Conservation (phyloP, 768 basidiomycete species). For the Leucogyrophana mollusca region DNA sequence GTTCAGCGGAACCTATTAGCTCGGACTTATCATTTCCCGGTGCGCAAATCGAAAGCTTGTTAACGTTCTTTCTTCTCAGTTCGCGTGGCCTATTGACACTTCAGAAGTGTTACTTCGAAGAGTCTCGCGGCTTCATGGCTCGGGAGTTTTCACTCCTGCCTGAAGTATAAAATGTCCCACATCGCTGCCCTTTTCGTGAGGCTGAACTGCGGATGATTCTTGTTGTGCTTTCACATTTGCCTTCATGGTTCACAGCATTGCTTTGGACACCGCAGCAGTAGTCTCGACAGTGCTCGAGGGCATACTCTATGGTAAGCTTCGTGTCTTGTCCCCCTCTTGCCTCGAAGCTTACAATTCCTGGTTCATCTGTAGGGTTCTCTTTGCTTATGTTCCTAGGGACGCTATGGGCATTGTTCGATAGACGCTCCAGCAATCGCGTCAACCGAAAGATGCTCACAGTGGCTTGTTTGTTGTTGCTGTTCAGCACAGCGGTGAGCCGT, state of each 20-base stretch:
- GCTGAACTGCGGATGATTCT: too few species aligned
- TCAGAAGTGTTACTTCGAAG: too few species aligned
- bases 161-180: too few species aligned
- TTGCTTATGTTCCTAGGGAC: constrained; percentile 33
- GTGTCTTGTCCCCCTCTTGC: neutral
- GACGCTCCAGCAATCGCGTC: constrained; percentile 6
- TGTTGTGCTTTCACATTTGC: too few species aligned
- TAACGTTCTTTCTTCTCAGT: too few species aligned
- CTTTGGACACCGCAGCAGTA: constrained; percentile 13
- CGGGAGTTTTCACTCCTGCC: too few species aligned
- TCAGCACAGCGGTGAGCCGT: constrained; percentile 28
- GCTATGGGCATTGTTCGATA: constrained; percentile 19
- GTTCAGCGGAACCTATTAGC: too few species aligned
- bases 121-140: too few species aligned
- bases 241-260: neutral
- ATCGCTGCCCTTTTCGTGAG: too few species aligned
- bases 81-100: too few species aligned
- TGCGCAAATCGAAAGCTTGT: too few species aligned
- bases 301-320: constrained; percentile 17
- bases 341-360: neutral
- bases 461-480: constrained; percentile 24
- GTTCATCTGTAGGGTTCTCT: constrained; percentile 27
- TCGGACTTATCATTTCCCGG: too few species aligned
- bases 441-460: constrained; percentile 19
- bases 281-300: constrained; percentile 16